Evolutionary conservation across 1,139 yeast species (phyloP).

Genomic region (Kazachstania sp.): DNA sequence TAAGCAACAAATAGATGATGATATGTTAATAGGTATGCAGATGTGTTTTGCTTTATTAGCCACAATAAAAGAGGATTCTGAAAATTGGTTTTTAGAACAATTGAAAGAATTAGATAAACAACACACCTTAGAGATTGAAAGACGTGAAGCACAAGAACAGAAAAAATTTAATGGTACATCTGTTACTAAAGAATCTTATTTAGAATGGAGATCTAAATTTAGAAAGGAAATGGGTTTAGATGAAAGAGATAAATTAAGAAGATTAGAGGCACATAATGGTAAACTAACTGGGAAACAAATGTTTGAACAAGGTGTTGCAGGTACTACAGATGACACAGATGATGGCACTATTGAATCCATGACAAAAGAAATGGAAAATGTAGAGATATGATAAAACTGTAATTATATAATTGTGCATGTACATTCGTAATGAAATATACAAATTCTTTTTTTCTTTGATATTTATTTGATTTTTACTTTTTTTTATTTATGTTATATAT

Average conservation of each 20-base stretch:
- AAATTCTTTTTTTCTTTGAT: not conserved
- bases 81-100: conserved; percentile 50
- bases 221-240: conserved; percentile 46
- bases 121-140: conserved; percentile 50
- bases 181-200: conserved; percentile 65
- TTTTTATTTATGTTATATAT: not conserved
- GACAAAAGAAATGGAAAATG: conserved; percentile 3
- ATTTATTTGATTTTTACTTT: not conserved
- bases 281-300: conserved; percentile 81
- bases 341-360: conserved; percentile 11
- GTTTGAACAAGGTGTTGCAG: conserved; percentile 80
- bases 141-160: conserved; percentile 64
- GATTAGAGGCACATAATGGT: conserved; percentile 55
- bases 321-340: conserved; percentile 38
- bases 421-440: not conserved
- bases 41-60: conserved; percentile 74
- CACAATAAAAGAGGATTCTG: conserved; percentile 71
- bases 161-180: conserved; percentile 66
- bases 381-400: not conserved
- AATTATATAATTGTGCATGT: not conserved
- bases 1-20: conserved; percentile 60
- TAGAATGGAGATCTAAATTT: conserved; percentile 60
- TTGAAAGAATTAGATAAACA: conserved; percentile 47
- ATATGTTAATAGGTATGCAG: conserved; percentile 66
- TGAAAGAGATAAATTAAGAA: conserved; percentile 48